These are phyloP conservation scores for Sugiyamaella castrensis DNA, from an alignment of 1,139 yeast genomes.

Conservation along the genomic window DNA sequence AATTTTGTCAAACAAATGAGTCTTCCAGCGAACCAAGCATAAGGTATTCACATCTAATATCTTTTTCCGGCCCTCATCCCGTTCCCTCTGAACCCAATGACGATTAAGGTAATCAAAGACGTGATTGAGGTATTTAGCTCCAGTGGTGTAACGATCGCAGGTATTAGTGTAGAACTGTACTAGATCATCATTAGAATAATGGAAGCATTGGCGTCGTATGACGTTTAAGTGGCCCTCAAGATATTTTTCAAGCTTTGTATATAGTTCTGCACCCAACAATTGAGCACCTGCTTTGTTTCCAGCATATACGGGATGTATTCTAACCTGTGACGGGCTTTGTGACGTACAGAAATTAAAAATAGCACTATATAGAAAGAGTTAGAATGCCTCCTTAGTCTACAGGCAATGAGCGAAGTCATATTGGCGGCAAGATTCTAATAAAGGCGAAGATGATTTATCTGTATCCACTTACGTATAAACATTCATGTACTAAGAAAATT, in stretches of 20 bases:
- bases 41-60: conserved; percentile 88
- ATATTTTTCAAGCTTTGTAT: conserved; percentile 65
- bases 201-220: conserved; percentile 34
- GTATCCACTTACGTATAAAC: conserved; percentile 38
- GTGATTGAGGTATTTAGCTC: conserved; percentile 89
- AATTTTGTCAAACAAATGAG: conserved; percentile 70
- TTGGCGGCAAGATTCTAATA: no score
- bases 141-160: conserved; percentile 88
- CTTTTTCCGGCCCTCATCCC: conserved; percentile 91
- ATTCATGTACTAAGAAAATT: conserved; percentile 36
- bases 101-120: conserved; percentile 94
- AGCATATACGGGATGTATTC: conserved; percentile 28
- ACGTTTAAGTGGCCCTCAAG: conserved; percentile 58
- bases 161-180: conserved; percentile 80
- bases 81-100: conserved; percentile 96
- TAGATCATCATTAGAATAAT: conserved; percentile 55
- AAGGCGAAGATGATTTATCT: no score
- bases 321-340: conserved; percentile 43
- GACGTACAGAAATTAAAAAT: conserved; percentile 92
- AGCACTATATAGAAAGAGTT: conserved; percentile 55
- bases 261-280: conserved; percentile 85
- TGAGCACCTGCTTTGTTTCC: conserved; percentile 34
- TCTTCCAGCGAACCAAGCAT: conserved; percentile 85
- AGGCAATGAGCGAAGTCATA: no score
- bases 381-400: no score